phyloP scores from a whole-genome alignment of 2,329 filamentous ascomycete species.

The Saccharata proteae region DNA sequence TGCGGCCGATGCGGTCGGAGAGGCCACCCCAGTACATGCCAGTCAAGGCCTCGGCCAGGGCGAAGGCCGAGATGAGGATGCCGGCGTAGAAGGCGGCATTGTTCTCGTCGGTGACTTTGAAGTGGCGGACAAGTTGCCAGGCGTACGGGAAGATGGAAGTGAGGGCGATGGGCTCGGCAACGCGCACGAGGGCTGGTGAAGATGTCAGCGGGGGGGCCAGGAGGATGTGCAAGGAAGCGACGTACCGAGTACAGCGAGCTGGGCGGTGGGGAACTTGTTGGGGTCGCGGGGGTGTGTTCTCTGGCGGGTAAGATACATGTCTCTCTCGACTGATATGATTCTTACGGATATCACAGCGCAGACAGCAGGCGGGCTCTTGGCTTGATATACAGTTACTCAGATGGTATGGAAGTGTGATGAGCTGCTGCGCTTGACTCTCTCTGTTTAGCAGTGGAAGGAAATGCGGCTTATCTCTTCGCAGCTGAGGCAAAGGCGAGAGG shows the following conservation, averaged over 20 bases:
- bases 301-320: conserved; percentile 49
- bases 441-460: too few relatives aligned
- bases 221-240: conserved; percentile 10
- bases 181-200: conserved; percentile 66
- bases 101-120: conserved; percentile 21
- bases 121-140: conserved; percentile 27
- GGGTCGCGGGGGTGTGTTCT: conserved; percentile 47
- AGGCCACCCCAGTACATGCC: conserved; percentile 49
- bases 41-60: conserved; percentile 72
- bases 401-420: too few relatives aligned
- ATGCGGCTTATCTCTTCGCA: too few relatives aligned
- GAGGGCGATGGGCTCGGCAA: conserved; percentile 85
- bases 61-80: conserved; percentile 70
- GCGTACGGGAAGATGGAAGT: conserved; percentile 85
- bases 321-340: conserved; percentile 33
- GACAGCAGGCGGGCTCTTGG: conserved; percentile 1
- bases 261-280: conserved; percentile 66
- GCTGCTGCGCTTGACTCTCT: too few relatives aligned
- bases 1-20: conserved; percentile 27
- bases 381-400: too few relatives aligned
- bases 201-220: conserved; percentile 1
- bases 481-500: too few relatives aligned
- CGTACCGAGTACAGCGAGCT: conserved; percentile 76
- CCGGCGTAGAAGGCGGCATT: conserved; percentile 76
- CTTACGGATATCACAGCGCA: conserved; percentile 35